Conservation (phyloP, 2,329 filamentous ascomycete species). For the Phialemonium atrogriseum region DNA sequence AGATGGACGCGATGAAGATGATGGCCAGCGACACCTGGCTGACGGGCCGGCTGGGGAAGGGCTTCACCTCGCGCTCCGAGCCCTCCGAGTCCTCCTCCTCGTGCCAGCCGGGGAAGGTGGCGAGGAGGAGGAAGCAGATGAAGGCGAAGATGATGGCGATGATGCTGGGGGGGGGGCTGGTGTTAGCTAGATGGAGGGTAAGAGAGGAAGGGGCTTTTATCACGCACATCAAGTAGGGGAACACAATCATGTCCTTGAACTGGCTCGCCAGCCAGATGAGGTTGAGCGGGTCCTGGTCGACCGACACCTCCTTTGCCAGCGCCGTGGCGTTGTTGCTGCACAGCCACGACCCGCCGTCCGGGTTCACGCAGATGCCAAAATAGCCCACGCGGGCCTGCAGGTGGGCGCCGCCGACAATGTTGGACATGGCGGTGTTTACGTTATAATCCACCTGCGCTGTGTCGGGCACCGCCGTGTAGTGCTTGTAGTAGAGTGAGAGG, state of each 20-base stretch:
- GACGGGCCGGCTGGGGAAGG: conserved; percentile 85
- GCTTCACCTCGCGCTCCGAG: conserved; percentile 83
- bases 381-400: conserved; percentile 92
- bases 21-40: conserved; percentile 89
- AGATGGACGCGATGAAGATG: conserved; percentile 71
- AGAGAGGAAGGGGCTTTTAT: neutral
- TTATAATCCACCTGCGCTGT: conserved; percentile 87
- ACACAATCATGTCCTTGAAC: conserved; percentile 98
- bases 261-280: conserved; percentile 94
- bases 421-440: conserved; percentile 74
- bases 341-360: conserved; percentile 82
- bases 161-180: conserved; percentile 57
- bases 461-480: conserved; percentile 73
- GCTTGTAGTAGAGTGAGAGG: conserved; percentile 93
- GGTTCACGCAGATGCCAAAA: conserved; percentile 94
- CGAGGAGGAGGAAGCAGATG: conserved; percentile 87
- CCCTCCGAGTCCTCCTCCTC: conserved; percentile 76
- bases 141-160: conserved; percentile 97
- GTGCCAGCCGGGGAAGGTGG: conserved; percentile 96
- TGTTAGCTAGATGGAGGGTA: neutral
- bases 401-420: conserved; percentile 77
- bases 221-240: conserved; percentile 86
- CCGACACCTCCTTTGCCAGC: conserved; percentile 76
- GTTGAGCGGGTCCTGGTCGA: conserved; percentile 93
- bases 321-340: conserved; percentile 97